Base-by-base conservation (phyloP, 495 filamentous ascomycete species). In the Coniosporium apollinis region DNA sequence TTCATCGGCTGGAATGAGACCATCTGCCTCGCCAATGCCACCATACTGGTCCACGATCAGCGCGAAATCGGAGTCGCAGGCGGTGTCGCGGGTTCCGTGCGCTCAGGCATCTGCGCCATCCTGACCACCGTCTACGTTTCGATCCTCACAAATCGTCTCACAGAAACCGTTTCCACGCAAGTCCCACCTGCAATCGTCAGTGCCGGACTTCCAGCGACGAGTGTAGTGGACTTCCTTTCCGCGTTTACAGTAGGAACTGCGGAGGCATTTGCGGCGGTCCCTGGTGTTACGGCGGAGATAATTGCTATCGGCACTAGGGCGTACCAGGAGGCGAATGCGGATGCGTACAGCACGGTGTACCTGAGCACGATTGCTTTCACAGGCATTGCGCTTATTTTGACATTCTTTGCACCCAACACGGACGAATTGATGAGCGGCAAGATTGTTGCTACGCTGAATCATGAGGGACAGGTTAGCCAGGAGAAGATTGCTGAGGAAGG, bases 1-100 rank as follows among this genome's bases (percentile, higher is more conserved):
- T 49, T 51, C 36, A 46, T 49, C 19, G 48, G 48, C 17, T 51
- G 45, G 41, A 48, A 48, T 19, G 41, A 48, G 32, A 38, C 35
- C n/a, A 13, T 49, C 19, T 38, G 37, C 8, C 26, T 48, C 4
- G 40, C 43, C 14, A 47, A 40, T 34, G 38, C 43, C 28, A 45
- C 43, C n/a, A 49, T 52, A 33, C 33, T 36, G n/a, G 37, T 49
- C 33, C 32, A 35, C 13, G 39, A 49, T 22, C 49, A 52, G 34
- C 28, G 40, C 14, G 46, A 52, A 15, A 49, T 52, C 30, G 49
- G 49, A 11, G 40, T 36, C n/a, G 49, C 46, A 4, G 46, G 34
- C 13, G 46, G 49, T 10, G 35, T 49, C 14, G 41, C 42, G 5
- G 45, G 45, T 4, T 39, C 38, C n/a, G 30, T 41, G 5, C 34